These are phyloP conservation scores for Vitis cinerea DNA, from an alignment of 164 flowering plant species.

Conservation along the genomic window DNA sequence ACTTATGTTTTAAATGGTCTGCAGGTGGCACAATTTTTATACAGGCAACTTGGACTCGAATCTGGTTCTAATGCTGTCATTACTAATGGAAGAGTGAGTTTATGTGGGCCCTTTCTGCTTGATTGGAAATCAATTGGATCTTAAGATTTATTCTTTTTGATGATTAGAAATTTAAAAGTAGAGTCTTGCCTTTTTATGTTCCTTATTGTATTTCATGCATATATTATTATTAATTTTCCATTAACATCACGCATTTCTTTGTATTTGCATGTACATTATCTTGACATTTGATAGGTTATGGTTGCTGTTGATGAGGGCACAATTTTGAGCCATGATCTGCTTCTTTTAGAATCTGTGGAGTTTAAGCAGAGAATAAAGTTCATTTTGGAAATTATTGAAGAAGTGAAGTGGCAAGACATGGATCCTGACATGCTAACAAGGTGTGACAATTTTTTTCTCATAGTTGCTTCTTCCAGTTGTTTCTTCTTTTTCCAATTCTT, in stretches of 20 bases:
- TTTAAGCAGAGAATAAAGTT: constrained; percentile 75
- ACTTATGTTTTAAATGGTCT: constrained; percentile 9
- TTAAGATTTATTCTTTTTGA: not conserved
- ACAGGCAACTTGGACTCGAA: constrained; percentile 51
- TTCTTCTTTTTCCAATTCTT: not conserved
- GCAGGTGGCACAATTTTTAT: constrained; percentile 70
- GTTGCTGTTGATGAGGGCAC: constrained; percentile 40
- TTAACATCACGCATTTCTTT: not conserved
- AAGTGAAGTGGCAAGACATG: constrained; percentile 64
- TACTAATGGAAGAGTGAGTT: constrained; percentile 94
- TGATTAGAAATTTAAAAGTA: not conserved
- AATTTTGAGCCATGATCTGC: constrained; percentile 75
- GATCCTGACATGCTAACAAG: constrained; percentile 87
- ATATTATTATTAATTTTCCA: not conserved
- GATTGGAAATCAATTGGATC: not conserved
- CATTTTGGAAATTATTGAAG: constrained; percentile 70
- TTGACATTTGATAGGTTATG: constrained; percentile 47
- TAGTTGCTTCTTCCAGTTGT: not conserved
- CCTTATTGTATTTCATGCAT: not conserved
- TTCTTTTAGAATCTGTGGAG: constrained; percentile 82
- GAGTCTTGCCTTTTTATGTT: not conserved
- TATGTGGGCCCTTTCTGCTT: not conserved
- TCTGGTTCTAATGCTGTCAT: constrained; percentile 63
- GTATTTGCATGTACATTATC: not conserved
- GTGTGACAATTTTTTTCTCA: constrained; percentile 27